Evolutionary conservation across 768 basidiomycete species (phyloP).

Genomic region (Aureoboletus auriporus): DNA sequence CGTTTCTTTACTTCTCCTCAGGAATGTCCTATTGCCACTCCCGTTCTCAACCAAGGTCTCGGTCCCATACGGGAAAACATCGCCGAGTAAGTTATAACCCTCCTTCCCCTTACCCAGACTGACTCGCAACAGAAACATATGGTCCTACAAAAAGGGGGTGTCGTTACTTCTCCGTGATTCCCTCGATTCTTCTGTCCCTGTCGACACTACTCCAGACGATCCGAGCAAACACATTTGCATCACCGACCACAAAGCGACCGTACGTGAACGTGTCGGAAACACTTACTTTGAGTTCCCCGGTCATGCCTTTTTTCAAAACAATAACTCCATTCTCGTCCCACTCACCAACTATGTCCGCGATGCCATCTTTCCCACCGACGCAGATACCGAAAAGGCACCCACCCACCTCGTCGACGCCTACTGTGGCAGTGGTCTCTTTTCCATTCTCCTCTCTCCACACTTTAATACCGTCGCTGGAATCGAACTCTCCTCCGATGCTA

Average conservation of each 20-base stretch:
- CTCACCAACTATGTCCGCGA: conserved; percentile 81
- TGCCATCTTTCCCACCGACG: conserved; percentile 49
- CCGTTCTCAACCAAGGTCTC: conserved; percentile 69
- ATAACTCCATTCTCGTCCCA: conserved; percentile 85
- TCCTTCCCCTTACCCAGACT: background rate
- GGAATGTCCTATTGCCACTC: conserved; percentile 92
- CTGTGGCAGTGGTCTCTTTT: conserved; percentile 87
- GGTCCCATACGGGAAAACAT: conserved; percentile 60
- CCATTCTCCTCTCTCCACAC: conserved; percentile 71
- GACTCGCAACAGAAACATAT: conserved; percentile 57
- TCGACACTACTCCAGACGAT: conserved; percentile 30
- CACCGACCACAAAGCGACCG: conserved; percentile 72
- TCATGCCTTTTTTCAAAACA: conserved; percentile 97
- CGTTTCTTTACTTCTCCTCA: conserved; percentile 23
- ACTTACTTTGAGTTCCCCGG: conserved; percentile 82
- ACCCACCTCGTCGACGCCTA: conserved; percentile 96
- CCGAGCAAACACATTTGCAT: conserved; percentile 71
- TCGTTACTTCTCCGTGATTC: conserved; percentile 92
- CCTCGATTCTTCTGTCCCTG: conserved; percentile 33
- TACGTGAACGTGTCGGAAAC: conserved; percentile 82
- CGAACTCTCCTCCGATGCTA: conserved; percentile 74
- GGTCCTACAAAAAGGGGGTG: conserved; percentile 80
- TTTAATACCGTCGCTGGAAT: conserved; percentile 84
- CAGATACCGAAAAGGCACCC: conserved; percentile 24
- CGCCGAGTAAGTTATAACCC: conserved; percentile 47